Percentiles rank a stretch among this genome's conserved stretches.
Evolutionary conservation across 495 filamentous ascomycete genomes (phyloP).

Genomic region (Trichoderma reesei): DNA sequence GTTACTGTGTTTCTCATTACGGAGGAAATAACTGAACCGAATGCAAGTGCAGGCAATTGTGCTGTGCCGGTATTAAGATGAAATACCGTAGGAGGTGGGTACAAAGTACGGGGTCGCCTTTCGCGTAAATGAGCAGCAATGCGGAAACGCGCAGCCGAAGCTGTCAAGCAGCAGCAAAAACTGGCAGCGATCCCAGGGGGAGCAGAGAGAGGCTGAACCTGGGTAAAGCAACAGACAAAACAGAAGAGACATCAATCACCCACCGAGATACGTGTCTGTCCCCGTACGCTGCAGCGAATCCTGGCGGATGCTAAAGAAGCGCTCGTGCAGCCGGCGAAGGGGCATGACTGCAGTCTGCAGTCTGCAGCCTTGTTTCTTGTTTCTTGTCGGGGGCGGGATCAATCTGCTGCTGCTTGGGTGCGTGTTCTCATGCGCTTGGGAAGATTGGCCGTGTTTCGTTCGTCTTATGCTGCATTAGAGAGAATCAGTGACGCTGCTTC

Average conservation of each 20-base stretch:
- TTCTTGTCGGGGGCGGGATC: too few species aligned
- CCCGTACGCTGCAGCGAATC: constrained; percentile 10
- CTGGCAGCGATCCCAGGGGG: not conserved
- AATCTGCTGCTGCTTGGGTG: too few species aligned
- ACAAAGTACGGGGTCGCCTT: constrained; percentile 1
- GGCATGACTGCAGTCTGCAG: too few species aligned
- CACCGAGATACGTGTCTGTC: too few species aligned
- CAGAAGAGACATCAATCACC: not conserved
- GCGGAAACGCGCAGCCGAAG: not conserved
- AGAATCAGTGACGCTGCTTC: too few species aligned
- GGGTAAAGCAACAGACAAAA: not conserved
- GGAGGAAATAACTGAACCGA: too few species aligned
- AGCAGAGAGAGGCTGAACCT: not conserved
- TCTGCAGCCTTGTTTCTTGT: not conserved
- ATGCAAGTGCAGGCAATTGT: too few species aligned
- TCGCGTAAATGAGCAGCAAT: constrained; percentile 8
- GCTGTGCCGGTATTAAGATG: too few species aligned
- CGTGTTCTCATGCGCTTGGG: too few species aligned
- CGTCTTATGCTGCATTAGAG: too few species aligned
- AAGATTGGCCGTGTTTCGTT: too few species aligned
- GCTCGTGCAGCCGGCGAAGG: not conserved
- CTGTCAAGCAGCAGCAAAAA: not conserved
- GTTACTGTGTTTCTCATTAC: too few species aligned
- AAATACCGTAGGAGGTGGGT: not conserved
- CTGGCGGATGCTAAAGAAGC: not conserved